Conservation (phyloP, 2,329 filamentous ascomycete species). For the Teratosphaeria pseudoeucalypti region DNA sequence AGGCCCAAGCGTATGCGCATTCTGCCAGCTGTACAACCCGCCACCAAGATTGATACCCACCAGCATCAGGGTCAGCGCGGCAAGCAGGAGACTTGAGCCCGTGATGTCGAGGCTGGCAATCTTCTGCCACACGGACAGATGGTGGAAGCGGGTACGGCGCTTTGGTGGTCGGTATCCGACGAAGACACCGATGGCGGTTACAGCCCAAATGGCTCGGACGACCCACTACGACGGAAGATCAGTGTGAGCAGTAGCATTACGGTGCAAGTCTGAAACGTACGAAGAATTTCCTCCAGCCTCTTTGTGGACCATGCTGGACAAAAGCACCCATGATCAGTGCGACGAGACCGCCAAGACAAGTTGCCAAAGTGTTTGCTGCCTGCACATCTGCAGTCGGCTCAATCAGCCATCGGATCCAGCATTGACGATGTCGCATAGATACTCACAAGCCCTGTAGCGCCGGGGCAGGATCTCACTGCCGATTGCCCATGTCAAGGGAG, state of each 20-base stretch:
- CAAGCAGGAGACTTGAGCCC: conserved; percentile 9
- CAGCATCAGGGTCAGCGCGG: conserved; percentile 13
- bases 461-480: conserved; percentile 11
- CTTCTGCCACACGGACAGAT: conserved; percentile 6
- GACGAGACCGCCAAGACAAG: conserved; percentile 2
- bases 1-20: conserved; percentile 22
- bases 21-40: conserved; percentile 24
- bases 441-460: conserved; percentile 7
- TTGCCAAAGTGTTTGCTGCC: conserved; percentile 4
- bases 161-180: conserved; percentile 11
- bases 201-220: conserved; percentile 9
- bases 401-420: neutral
- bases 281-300: conserved; percentile 10
- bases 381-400: conserved; percentile 1
- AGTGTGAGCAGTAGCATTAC: neutral
- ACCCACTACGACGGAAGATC: conserved; percentile 7
- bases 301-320: neutral
- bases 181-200: conserved; percentile 6
- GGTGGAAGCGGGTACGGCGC: conserved; percentile 5
- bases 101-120: conserved; percentile 9
- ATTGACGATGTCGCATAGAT: neutral
- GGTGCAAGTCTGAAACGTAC: neutral
- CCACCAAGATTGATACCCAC: conserved; percentile 25
- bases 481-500: conserved; percentile 7
- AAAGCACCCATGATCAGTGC: conserved; percentile 2